Base-by-base conservation (phyloP, 805 yeast genomes). In the Spathaspora gorwiae region DNA sequence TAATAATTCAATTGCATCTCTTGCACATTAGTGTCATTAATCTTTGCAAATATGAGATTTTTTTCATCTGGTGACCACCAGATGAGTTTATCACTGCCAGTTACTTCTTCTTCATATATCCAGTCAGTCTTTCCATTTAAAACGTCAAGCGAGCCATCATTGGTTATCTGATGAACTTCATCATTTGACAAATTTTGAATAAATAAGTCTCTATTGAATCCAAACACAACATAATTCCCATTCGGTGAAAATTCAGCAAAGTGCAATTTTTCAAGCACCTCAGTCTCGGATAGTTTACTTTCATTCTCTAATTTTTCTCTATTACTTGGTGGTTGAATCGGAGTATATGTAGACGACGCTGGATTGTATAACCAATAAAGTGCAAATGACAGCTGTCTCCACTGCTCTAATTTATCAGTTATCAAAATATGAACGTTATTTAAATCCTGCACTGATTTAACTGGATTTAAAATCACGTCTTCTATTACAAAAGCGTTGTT, bases 81-180 rank as follows among this genome's bases (percentile, higher is more conserved):
- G n/a, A 84, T 63, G 0, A 86, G 78, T 36, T 60, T 66, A 50
- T 83, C 87, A 13, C 65, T 55, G 0, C 73, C 76, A 7, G 79
- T 60, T 0, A 87, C 87, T 55, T 87, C 95, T 58, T 87, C 95
- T 61, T 87, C 95, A 59, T 86, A 86, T 1, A 86, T 81, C 94
- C 95, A 87, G 56, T 86, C 94, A 0, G 90, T 79, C 53, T 74
- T 81, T 2, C 88, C 95, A 53, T 86, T 82, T 47, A 75, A 72
- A 5, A 83, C 66, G 34, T 72, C 60, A 1, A 52, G 55, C 11
- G 75, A 64, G 0, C 90, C 90, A 55, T 79, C 83, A 2, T 53
- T 46, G 2, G 84, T 77, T 7, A 80, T 56, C 50, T 64, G 70
- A 0, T 45, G 55, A 2, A 61, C 47, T 9, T 58, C 52, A 47